phyloP scores from a whole-genome alignment of 805 yeast genomes.

The Metschnikowia rubicola region DNA sequence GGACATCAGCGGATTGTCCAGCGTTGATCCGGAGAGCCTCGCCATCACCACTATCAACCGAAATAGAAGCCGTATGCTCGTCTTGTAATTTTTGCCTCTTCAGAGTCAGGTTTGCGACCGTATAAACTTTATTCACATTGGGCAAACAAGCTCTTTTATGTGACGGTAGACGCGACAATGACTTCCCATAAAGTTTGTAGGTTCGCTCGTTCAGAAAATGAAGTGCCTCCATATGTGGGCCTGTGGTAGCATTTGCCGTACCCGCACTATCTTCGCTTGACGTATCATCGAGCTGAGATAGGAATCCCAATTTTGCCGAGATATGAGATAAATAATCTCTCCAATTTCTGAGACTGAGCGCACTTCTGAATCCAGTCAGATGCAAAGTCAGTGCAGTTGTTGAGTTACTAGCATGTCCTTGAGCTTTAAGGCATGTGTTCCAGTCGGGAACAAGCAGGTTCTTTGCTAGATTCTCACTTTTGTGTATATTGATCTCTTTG shows the following conservation, averaged over 20 bases:
- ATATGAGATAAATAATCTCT: constrained; percentile 31
- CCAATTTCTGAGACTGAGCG: constrained; percentile 36
- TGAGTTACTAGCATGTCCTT: constrained; percentile 15
- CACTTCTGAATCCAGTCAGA: constrained; percentile 20
- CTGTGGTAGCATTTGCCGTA: background rate
- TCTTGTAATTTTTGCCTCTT: constrained; percentile 14
- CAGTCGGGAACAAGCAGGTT: constrained; percentile 43
- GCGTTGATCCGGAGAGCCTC: constrained; percentile 38
- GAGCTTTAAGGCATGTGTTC: constrained; percentile 35
- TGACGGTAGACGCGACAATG: constrained; percentile 33
- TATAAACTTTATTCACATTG: constrained; percentile 25
- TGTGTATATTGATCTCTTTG: constrained; percentile 41
- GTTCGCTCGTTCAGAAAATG: constrained; percentile 31
- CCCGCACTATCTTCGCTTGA: background rate
- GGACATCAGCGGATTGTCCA: constrained; percentile 14
- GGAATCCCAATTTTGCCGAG: constrained; percentile 34
- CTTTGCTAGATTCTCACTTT: constrained; percentile 39
- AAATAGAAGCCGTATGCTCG: constrained; percentile 14
- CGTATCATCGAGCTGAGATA: constrained; percentile 18
- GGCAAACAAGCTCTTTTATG: constrained; percentile 37
- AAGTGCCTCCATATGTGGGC: constrained; percentile 11
- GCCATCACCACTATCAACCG: constrained; percentile 40
- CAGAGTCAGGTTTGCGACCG: constrained; percentile 4
- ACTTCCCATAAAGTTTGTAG: constrained; percentile 37
- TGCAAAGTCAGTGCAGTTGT: constrained; percentile 20